Conservation (phyloP, 768 basidiomycete species). For the Amyloporia xantha region DNA sequence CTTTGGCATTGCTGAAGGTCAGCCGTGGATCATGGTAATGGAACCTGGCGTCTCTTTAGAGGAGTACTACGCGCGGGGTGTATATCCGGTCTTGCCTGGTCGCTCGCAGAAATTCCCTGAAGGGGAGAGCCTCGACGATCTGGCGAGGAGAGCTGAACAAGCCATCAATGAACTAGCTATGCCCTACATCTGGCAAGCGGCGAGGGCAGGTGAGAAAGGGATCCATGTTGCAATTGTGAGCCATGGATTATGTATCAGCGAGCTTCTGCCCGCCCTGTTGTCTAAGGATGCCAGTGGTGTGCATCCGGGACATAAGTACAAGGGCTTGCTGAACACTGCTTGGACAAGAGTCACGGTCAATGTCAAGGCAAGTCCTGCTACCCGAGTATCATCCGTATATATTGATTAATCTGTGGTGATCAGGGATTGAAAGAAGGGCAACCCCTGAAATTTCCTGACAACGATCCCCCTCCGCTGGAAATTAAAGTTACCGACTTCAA, state of each 20-base stretch:
- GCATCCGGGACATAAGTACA: conserved; percentile 31
- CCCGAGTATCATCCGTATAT: background rate
- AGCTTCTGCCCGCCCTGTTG: conserved; percentile 45
- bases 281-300: conserved; percentile 31
- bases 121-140: conserved; percentile 66
- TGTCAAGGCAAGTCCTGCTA: conserved; percentile 31
- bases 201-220: conserved; percentile 30
- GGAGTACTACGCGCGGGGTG: conserved; percentile 44
- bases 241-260: conserved; percentile 63
- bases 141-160: conserved; percentile 46
- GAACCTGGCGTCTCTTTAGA: conserved; percentile 20
- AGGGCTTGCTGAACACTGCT: conserved; percentile 60
- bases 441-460: conserved; percentile 18
- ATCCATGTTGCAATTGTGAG: conserved; percentile 63
- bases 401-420: too few species aligned
- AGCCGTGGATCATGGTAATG: conserved; percentile 34
- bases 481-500: conserved; percentile 48
- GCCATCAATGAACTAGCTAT: conserved; percentile 47
- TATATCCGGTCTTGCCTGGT: conserved; percentile 43
- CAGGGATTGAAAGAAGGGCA: conserved; percentile 25
- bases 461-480: conserved; percentile 28
- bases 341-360: conserved; percentile 56
- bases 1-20: conserved; percentile 68
- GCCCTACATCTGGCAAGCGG: conserved; percentile 44
- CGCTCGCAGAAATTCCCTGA: conserved; percentile 53